Conservation (phyloP, 2,329 filamentous ascomycete genomes). For the Colletotrichum sp. region DNA sequence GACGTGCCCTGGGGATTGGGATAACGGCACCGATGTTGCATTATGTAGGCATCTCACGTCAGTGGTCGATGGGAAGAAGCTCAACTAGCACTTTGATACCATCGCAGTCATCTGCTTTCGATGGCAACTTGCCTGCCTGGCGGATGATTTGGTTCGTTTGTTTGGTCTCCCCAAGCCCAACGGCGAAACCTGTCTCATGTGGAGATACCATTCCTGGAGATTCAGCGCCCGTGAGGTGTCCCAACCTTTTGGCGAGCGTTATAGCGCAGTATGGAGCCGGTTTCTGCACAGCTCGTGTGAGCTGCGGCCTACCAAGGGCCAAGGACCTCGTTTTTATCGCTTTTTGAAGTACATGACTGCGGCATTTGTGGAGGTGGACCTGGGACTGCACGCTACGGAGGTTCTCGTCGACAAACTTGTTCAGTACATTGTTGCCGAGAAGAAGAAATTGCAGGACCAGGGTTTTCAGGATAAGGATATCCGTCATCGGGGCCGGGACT, state of each 20-base stretch:
- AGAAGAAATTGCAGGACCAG: not conserved
- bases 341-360: not conserved
- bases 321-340: not conserved
- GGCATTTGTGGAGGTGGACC: not conserved
- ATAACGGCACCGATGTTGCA: not conserved
- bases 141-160: not conserved
- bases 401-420: not conserved
- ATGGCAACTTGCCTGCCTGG: not conserved
- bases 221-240: accelerated
- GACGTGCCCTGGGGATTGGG: not conserved
- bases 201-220: not conserved
- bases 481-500: not conserved
- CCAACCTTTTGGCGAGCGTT: not conserved
- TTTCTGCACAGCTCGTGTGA: not conserved
- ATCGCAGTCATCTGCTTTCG: not conserved
- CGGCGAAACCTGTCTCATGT: not conserved
- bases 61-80: not conserved
- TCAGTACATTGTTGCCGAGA: not conserved
- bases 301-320: not conserved
- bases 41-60: not conserved
- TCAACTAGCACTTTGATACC: not conserved
- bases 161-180: not conserved
- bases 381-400: not conserved
- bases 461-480: not conserved
- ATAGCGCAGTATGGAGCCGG: not conserved